A percentile compares a stretch with the other conserved stretches of the same genome.
Evolutionary conservation across 306 rosid species (phyloP).

Genomic region (Leucaena leucocephala): DNA sequence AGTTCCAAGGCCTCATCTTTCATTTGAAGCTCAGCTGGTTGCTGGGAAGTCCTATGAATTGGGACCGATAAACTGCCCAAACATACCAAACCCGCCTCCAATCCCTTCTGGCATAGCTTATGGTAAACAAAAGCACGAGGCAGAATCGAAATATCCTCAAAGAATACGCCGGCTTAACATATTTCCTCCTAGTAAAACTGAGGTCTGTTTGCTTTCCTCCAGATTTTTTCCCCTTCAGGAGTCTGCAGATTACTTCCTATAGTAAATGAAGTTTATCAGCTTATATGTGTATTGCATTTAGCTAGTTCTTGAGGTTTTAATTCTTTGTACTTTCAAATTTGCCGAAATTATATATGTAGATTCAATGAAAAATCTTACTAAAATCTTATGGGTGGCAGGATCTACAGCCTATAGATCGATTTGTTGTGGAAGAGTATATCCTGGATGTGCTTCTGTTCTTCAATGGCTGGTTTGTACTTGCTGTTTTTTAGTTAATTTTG

Average conservation of each 20-base stretch:
- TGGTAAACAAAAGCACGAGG: constrained; percentile 92
- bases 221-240: not conserved
- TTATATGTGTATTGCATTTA: not conserved
- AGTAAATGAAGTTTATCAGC: not conserved
- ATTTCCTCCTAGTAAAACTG: constrained; percentile 79
- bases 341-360: constrained; percentile 13
- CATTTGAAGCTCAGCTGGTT: constrained; percentile 96
- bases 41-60: constrained; percentile 88
- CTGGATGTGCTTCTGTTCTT: constrained; percentile 93
- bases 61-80: constrained; percentile 77
- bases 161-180: constrained; percentile 84
- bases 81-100: constrained; percentile 63
- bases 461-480: constrained; percentile 89
- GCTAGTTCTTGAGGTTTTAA: constrained; percentile 15
- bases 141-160: constrained; percentile 86
- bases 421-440: constrained; percentile 94
- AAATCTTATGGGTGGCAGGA: constrained; percentile 66
- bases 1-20: constrained; percentile 97
- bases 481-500: not conserved
- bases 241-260: constrained; percentile 21
- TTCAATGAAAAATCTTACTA: constrained; percentile 21
- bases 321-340: constrained; percentile 22
- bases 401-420: constrained; percentile 85
- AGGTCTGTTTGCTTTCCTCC: constrained; percentile 56
- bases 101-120: constrained; percentile 52